Conservation (phyloP, 768 basidiomycete genomes). For the Leccinum truebloodii region DNA sequence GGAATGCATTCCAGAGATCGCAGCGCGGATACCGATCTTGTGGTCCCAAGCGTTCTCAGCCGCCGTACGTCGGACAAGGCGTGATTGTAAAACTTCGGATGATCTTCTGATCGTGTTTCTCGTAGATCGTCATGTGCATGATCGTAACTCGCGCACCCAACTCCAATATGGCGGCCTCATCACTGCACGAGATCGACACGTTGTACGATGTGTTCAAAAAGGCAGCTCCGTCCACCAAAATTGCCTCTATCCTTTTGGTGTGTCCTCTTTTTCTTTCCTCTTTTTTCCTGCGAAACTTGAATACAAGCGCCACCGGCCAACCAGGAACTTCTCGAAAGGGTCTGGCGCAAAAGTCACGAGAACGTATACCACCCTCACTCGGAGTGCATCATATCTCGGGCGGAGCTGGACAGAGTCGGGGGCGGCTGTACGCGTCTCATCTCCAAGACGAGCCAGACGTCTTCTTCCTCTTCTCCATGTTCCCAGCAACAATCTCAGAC, state of each 20-base stretch:
- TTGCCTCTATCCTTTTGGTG: slow-evolving; percentile 47
- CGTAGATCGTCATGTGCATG: slow-evolving; percentile 60
- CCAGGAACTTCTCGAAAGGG: slow-evolving; percentile 42
- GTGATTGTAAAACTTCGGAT: background rate
- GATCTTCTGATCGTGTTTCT: background rate
- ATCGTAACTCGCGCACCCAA: slow-evolving; percentile 50
- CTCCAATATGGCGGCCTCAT: slow-evolving; percentile 47
- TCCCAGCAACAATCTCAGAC: background rate
- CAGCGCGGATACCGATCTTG: slow-evolving; percentile 48
- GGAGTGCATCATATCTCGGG: slow-evolving; percentile 34
- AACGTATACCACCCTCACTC: slow-evolving; percentile 33
- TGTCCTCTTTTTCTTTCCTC: slow-evolving; percentile 11
- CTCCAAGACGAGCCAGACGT: slow-evolving; percentile 15
- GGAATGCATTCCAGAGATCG: slow-evolving; percentile 39
- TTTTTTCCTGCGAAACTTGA: background rate
- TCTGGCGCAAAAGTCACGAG: slow-evolving; percentile 48
- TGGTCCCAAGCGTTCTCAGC: slow-evolving; percentile 72
- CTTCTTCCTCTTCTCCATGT: slow-evolving; percentile 9
- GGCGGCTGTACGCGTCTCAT: slow-evolving; percentile 52
- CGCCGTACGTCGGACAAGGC: slow-evolving; percentile 44
- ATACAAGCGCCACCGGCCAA: background rate
- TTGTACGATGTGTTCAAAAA: slow-evolving; percentile 47
- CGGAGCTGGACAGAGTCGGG: slow-evolving; percentile 56
- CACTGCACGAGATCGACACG: slow-evolving; percentile 49
- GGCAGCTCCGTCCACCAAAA: slow-evolving; percentile 44